These are phyloP conservation scores for Didymosphaeria variabile DNA, from an alignment of 2,329 filamentous ascomycete genomes.

Conservation along the genomic window DNA sequence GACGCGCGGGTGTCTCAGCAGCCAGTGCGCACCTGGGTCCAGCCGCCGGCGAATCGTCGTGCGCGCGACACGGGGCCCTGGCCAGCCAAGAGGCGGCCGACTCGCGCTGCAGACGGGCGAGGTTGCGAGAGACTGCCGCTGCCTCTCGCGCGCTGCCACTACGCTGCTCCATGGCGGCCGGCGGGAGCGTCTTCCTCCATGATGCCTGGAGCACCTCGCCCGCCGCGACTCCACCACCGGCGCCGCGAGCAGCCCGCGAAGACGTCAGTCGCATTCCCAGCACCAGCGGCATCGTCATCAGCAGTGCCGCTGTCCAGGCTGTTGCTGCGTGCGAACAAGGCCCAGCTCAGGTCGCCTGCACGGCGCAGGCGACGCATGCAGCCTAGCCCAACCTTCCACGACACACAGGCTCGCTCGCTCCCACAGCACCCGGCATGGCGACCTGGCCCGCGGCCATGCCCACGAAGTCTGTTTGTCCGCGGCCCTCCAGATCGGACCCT, in stretches of 20 bases:
- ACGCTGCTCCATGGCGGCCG: background rate
- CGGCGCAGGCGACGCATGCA: constrained; percentile 16
- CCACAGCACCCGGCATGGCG: background rate
- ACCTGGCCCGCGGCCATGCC: background rate
- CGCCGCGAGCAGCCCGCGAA: constrained; percentile 4
- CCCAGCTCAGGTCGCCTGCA: background rate
- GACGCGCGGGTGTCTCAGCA: constrained; percentile 31
- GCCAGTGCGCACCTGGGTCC: constrained; percentile 32
- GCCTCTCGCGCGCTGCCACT: background rate
- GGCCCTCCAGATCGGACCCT: constrained; percentile 10
- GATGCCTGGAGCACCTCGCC: background rate
- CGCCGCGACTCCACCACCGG: background rate
- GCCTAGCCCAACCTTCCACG: constrained; percentile 13
- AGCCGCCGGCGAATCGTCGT: constrained; percentile 26
- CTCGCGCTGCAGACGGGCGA: constrained; percentile 14
- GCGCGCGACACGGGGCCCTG: constrained; percentile 31
- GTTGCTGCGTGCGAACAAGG: background rate
- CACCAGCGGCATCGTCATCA: background rate
- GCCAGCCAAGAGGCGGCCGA: constrained; percentile 12
- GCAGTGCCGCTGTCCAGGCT: background rate
- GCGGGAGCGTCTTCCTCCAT: background rate
- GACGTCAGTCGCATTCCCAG: constrained; percentile 3
- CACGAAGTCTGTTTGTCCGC: background rate
- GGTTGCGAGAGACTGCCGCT: background rate
- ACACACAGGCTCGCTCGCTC: constrained; percentile 8